Percentiles rank a stretch among this genome's conserved stretches.
phyloP scores from a whole-genome alignment of 2,329 filamentous ascomycete species.

The Fusarium sp. region DNA sequence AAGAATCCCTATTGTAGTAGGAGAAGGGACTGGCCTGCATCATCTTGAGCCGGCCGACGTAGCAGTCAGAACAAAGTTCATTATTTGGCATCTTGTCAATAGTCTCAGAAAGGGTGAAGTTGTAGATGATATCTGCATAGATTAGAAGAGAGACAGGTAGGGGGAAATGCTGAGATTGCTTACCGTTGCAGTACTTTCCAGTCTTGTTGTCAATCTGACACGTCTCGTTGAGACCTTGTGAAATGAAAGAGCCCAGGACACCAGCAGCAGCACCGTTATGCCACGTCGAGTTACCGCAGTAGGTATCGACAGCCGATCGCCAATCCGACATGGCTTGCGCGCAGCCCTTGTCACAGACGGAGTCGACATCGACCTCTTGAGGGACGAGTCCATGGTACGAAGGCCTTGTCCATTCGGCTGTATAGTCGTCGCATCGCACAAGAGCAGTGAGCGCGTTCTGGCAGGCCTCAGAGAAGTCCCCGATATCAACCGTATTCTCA shows the following conservation, averaged over 20 bases:
- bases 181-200: constrained; percentile 28
- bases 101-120: not conserved
- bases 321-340: not conserved
- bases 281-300: constrained; percentile 7
- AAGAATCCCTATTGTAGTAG: constrained; percentile 5
- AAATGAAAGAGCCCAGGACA: constrained; percentile 9
- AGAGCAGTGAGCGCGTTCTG: constrained; percentile 17
- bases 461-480: not conserved
- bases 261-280: not conserved
- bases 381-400: not conserved
- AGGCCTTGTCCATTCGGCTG: not conserved
- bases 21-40: constrained; percentile 29
- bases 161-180: not conserved
- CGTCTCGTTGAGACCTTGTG: constrained; percentile 18
- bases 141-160: not conserved
- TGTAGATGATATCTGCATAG: not conserved
- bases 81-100: constrained; percentile 13
- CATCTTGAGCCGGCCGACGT: constrained; percentile 23
- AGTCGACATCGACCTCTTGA: not conserved
- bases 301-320: not conserved
- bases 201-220: constrained; percentile 19
- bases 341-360: constrained; percentile 3
- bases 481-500: constrained; percentile 1
- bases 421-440: constrained; percentile 7
- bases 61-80: constrained; percentile 23